phyloP scores from a whole-genome alignment of 371 early-diverging fungal genomes.

The Batrachochytrium dendrobatidis region DNA sequence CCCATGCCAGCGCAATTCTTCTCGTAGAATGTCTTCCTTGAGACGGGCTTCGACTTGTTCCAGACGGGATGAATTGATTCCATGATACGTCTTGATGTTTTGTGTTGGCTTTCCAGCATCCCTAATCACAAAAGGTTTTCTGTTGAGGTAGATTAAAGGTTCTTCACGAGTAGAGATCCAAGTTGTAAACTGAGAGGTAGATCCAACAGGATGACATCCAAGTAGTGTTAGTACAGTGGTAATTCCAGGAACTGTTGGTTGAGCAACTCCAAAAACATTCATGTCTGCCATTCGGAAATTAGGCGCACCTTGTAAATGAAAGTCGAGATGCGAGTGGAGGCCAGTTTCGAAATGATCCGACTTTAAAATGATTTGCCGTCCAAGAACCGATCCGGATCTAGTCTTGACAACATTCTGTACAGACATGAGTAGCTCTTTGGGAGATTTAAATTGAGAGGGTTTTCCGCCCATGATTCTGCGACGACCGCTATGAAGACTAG shows the following conservation, averaged over 20 bases:
- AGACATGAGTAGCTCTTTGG: constrained; percentile 16
- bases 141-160: constrained; percentile 55
- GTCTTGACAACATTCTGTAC: constrained; percentile 25
- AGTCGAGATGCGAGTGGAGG: constrained; percentile 50
- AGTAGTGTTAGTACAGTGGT: constrained; percentile 55
- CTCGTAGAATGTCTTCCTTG: constrained; percentile 58
- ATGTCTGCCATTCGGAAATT: constrained; percentile 60
- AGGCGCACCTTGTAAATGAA: constrained; percentile 62
- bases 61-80: constrained; percentile 56
- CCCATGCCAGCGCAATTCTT: constrained; percentile 43
- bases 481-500: too few species aligned
- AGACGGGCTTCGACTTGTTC: constrained; percentile 64
- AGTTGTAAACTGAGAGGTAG: background rate
- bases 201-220: constrained; percentile 25
- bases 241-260: constrained; percentile 59
- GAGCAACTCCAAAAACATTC: constrained; percentile 62
- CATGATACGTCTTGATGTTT: constrained; percentile 59
- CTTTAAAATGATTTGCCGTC: constrained; percentile 56
- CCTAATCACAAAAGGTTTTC: constrained; percentile 62
- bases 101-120: constrained; percentile 52
- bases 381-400: constrained; percentile 49
- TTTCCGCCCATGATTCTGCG: background rate
- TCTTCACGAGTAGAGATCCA: constrained; percentile 72
- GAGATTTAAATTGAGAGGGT: background rate
- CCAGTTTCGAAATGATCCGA: constrained; percentile 59